phyloP scores from a whole-genome alignment of 768 basidiomycete genomes.

The Amanita exitialis region DNA sequence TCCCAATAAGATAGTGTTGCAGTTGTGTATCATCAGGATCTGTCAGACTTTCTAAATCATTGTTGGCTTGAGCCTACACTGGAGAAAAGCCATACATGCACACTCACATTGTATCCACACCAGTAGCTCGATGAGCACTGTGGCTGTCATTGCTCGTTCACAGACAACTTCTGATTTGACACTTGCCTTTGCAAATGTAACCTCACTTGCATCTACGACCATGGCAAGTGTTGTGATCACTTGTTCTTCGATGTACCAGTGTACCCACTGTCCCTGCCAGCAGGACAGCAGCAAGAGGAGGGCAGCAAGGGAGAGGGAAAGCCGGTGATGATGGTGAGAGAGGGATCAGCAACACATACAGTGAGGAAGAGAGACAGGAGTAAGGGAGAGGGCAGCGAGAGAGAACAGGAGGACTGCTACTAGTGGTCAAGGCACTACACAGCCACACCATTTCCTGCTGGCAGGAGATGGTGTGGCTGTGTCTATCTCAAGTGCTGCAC shows the following conservation, averaged over 20 bases:
- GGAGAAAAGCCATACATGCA: background rate
- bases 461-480: too few species aligned
- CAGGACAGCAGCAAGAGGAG: too few species aligned
- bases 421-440: too few species aligned
- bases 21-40: slow-evolving; percentile 68
- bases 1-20: slow-evolving; percentile 69
- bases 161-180: background rate
- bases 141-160: slow-evolving; percentile 21
- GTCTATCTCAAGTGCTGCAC: too few species aligned
- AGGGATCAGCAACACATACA: too few species aligned
- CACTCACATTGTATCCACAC: slow-evolving; percentile 67
- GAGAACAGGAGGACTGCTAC: too few species aligned
- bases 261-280: slow-evolving; percentile 26
- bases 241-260: slow-evolving; percentile 73
- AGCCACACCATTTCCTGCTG: too few species aligned
- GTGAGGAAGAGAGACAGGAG: too few species aligned
- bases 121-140: slow-evolving; percentile 59
- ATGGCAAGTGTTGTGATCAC: slow-evolving; percentile 78
- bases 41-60: slow-evolving; percentile 42
- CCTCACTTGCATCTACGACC: slow-evolving; percentile 80
- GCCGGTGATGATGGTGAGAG: too few species aligned
- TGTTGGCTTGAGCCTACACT: background rate
- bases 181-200: slow-evolving; percentile 60
- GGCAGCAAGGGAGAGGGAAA: too few species aligned
- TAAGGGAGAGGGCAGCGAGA: too few species aligned